A percentile compares a stretch with the other conserved stretches of the same genome.
phyloP scores from a whole-genome alignment of 305 asterid species.

The Solanum chacoense region DNA sequence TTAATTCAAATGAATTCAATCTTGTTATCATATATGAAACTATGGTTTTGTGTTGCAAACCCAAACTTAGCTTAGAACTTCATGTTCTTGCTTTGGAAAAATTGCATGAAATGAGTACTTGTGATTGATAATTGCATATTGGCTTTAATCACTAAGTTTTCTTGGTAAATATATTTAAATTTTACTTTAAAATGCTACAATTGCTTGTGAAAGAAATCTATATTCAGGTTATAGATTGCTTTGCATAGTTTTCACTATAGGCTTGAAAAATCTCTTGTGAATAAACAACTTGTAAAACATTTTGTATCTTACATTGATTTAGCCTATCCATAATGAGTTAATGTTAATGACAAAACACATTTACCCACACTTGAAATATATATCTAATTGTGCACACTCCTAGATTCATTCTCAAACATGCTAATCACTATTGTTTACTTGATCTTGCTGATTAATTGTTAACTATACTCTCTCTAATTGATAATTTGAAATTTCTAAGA shows the following conservation, averaged over 20 bases:
- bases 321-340: not conserved
- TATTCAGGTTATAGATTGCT: not conserved
- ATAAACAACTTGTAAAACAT: not conserved
- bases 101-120: not conserved
- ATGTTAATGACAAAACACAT: not conserved
- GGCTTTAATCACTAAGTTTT: not conserved
- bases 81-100: not conserved
- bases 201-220: not conserved
- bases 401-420: not conserved
- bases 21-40: not conserved
- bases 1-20: not conserved
- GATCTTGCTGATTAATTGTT: not conserved
- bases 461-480: not conserved
- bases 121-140: not conserved
- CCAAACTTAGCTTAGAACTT: not conserved
- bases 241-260: not conserved
- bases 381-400: not conserved
- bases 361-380: not conserved
- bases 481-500: too few species aligned
- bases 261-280: not conserved
- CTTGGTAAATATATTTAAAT: not conserved
- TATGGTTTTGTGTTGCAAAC: not conserved
- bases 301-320: not conserved
- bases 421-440: not conserved
- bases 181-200: not conserved